Base-by-base conservation (phyloP, 345 rosid species). In the Hibiscus trionum region DNA sequence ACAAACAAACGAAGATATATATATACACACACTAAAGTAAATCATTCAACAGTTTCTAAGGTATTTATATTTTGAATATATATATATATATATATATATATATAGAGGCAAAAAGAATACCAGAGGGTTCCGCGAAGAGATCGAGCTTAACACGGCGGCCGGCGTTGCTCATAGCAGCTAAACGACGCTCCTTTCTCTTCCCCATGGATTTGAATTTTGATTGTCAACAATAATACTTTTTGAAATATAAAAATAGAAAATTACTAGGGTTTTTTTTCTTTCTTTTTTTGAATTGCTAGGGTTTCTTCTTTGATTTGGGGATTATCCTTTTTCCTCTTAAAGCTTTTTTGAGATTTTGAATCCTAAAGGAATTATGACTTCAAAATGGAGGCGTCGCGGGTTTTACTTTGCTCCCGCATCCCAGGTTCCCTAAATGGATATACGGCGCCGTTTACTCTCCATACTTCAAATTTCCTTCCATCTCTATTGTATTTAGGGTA, bases 101-200 rank as follows among this genome's bases (percentile, higher is more conserved):
- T 21, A 21, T 21, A 21, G 17, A 16, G 17, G 1, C n/a, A 9
- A 16, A 27, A 24, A 35, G 35, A 8, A 57, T 85, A 94, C 99
- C 99, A 86, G 97, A 86, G 97, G 97, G 97, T 89, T 94, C 97
- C 89, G 84, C 93, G 69, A 84, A 94, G 70, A 94, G 97, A 82
- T 90, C 99, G 72, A 94, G 96, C 87, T 92, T 91, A 79, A 90
- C 84, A 74, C 99, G 97, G 73, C 99, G 99, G 70, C 95, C 86
- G n/a, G 91, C 83, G 88, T 84, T 91, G 83, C 82, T 78, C 74
- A 47, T 69, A 44, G 97, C 96, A n/a, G 97, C 97, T 37, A 63
- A 84, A 70, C 96, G 96, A 17, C 99, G 97, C 75, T 88, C 98
- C 72, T 88, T 94, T 71, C 98, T 85, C 83, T 87, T 94, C 72